Evolutionary conservation across 2,329 filamentous ascomycete species (phyloP).

Genomic region (Alternaria incomplexa): DNA sequence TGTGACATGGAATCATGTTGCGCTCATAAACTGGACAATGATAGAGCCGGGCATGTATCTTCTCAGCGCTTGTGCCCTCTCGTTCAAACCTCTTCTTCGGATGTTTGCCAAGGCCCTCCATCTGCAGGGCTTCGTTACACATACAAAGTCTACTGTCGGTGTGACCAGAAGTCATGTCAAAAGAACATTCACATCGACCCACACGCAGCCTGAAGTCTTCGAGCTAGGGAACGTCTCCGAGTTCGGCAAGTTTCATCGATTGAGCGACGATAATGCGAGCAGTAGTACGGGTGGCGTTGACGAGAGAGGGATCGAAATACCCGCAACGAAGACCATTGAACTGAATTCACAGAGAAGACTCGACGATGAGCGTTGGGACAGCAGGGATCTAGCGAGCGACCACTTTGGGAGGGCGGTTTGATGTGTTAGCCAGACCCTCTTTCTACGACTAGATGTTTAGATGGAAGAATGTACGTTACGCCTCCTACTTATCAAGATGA

Average conservation of each 20-base stretch:
- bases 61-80: slow-evolving; percentile 29
- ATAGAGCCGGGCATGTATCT: slow-evolving; percentile 37
- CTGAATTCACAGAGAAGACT: not conserved
- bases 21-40: slow-evolving; percentile 33
- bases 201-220: slow-evolving; percentile 1
- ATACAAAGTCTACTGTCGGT: slow-evolving; percentile 16
- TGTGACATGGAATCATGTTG: slow-evolving; percentile 27
- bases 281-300: not conserved
- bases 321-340: slow-evolving; percentile 16
- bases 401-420: not conserved
- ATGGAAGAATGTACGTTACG: not conserved
- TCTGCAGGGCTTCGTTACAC: slow-evolving; percentile 24
- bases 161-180: slow-evolving; percentile 1
- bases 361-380: not conserved
- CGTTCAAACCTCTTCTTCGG: slow-evolving; percentile 34
- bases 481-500: not conserved
- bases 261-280: slow-evolving; percentile 9
- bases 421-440: not conserved
- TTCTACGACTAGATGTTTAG: not conserved
- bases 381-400: not conserved
- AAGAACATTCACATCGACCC: not conserved
- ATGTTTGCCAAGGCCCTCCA: slow-evolving; percentile 26
- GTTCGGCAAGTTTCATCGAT: slow-evolving; percentile 13
- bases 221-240: slow-evolving; percentile 14
- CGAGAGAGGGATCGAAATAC: slow-evolving; percentile 1